Base-by-base conservation (phyloP, 345 rosid genomes). In the Excoecaria cochinchinensis region DNA sequence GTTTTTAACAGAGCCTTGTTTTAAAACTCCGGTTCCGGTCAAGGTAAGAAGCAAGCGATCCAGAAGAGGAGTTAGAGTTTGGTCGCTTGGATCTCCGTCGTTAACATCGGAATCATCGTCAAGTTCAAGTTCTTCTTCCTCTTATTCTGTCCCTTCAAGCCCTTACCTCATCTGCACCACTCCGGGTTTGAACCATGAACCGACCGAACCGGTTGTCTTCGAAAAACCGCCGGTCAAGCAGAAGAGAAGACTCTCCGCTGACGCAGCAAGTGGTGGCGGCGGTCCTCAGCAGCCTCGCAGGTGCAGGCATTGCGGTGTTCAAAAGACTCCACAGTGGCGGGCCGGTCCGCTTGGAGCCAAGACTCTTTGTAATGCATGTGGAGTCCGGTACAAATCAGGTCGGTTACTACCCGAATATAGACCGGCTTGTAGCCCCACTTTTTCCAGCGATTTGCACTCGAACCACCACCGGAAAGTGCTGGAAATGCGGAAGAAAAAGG, bases 281-380 rank as follows among this genome's bases (percentile, higher is more conserved):
- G 31, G 31, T 31, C 2, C 31, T 76, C 81, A 72, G 46, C 74
- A 51, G 57, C 80, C 84, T 22, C 84, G 95, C 73, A 84, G 95
- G 67, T 94, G 99, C 83, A 88, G 91, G 76, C 99, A 94, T 80
- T 94, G 97, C 71, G 95, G 97, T n/a, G 97, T 92, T 11, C 89
- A 86, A 50, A 92, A 90, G 84, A 94, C 97, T 14, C 97, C 97
- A 61, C 99, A 94, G 71, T 94, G 99, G 99, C 79, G 99, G 74
- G 82, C 94, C 76, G 99, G 99, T 51, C 99, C 99, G 21, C 76
- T 83, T 36, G 99, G 99, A 42, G 86, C 92, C 46, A 95, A 95
- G 84, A 92, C 97, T 21, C 79, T 95, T 19, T 95, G 99, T 75
- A 95, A 95, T 79, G 98, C 98, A 0, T 95, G 98, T 24, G 98